A percentile compares a stretch with the other conserved stretches of the same genome.
These are phyloP conservation scores for Beauveria sp. DNA, from an alignment of 2,329 filamentous ascomycete species.

Conservation along the genomic window DNA sequence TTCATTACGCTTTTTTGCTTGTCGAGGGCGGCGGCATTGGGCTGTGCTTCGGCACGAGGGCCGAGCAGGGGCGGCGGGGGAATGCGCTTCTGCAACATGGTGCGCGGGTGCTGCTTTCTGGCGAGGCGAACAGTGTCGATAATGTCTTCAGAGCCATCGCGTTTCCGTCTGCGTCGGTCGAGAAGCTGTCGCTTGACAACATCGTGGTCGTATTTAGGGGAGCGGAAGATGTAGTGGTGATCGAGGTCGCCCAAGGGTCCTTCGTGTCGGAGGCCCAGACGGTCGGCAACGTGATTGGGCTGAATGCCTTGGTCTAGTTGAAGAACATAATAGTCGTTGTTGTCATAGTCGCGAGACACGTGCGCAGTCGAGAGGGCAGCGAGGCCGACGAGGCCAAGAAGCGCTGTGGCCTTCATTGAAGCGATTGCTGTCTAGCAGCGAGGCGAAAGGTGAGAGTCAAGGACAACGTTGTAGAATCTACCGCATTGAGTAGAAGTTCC, in stretches of 20 bases:
- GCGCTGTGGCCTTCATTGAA: constrained; percentile 8
- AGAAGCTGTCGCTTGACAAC: constrained; percentile 47
- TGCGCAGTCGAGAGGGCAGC: constrained; percentile 41
- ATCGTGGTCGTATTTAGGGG: constrained; percentile 55
- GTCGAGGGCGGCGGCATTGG: constrained; percentile 39
- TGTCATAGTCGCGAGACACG: constrained; percentile 60
- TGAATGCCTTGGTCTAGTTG: constrained; percentile 62
- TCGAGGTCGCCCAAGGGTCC: constrained; percentile 71
- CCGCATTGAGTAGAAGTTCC: background rate
- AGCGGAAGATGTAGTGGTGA: constrained; percentile 79
- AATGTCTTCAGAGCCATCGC: constrained; percentile 41
- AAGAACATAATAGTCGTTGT: constrained; percentile 88
- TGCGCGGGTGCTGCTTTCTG: constrained; percentile 59
- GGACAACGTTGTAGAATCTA: background rate
- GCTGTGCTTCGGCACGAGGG: constrained; percentile 12
- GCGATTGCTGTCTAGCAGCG: background rate
- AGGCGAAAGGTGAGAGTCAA: background rate
- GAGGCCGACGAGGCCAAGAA: constrained; percentile 29
- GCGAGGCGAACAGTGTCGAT: constrained; percentile 71
- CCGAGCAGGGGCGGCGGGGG: constrained; percentile 30
- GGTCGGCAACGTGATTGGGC: constrained; percentile 61
- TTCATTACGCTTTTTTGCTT: constrained; percentile 54
- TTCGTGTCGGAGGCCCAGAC: constrained; percentile 71
- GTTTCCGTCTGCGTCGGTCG: constrained; percentile 53
- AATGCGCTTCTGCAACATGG: constrained; percentile 46